phyloP scores from a whole-genome alignment of 2,329 filamentous ascomycete species.

The Penicillium sp. region DNA sequence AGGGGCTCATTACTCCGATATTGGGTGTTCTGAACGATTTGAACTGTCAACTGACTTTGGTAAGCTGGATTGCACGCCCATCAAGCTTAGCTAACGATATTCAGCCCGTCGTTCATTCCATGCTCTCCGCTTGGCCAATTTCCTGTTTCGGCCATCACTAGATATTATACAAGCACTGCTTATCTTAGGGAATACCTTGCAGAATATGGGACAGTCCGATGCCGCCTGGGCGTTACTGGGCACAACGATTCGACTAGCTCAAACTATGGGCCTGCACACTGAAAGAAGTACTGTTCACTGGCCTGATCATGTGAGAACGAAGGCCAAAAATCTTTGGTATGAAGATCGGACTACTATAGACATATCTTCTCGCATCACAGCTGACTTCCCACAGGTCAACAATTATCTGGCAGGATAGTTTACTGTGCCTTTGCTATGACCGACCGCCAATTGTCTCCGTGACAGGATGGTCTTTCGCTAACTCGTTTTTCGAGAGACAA shows the following conservation, averaged over 20 bases:
- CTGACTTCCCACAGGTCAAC: constrained; percentile 22
- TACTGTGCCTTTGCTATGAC: constrained; percentile 34
- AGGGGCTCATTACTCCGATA: constrained; percentile 31
- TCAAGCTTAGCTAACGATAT: background rate
- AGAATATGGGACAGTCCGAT: constrained; percentile 33
- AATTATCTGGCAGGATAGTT: constrained; percentile 36
- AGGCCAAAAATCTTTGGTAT: constrained; percentile 25
- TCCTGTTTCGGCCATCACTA: constrained; percentile 54
- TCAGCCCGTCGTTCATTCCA: constrained; percentile 39
- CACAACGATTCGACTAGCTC: constrained; percentile 30
- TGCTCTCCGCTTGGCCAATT: constrained; percentile 57
- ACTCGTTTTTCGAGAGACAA: background rate
- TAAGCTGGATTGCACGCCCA: constrained; percentile 7
- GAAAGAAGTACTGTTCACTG: constrained; percentile 27
- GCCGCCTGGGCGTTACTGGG: constrained; percentile 31
- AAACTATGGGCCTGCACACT: constrained; percentile 38
- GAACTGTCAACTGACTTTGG: constrained; percentile 27
- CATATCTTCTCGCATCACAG: background rate
- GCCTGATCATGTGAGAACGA: constrained; percentile 23
- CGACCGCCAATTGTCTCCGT: constrained; percentile 29
- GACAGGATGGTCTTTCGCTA: constrained; percentile 20
- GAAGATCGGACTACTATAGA: background rate
- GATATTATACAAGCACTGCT: constrained; percentile 56
- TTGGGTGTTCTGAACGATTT: constrained; percentile 24
- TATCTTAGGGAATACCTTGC: constrained; percentile 51